These are phyloP conservation scores for Termitomyces sp. DNA, from an alignment of 768 basidiomycete genomes.

Conservation along the genomic window DNA sequence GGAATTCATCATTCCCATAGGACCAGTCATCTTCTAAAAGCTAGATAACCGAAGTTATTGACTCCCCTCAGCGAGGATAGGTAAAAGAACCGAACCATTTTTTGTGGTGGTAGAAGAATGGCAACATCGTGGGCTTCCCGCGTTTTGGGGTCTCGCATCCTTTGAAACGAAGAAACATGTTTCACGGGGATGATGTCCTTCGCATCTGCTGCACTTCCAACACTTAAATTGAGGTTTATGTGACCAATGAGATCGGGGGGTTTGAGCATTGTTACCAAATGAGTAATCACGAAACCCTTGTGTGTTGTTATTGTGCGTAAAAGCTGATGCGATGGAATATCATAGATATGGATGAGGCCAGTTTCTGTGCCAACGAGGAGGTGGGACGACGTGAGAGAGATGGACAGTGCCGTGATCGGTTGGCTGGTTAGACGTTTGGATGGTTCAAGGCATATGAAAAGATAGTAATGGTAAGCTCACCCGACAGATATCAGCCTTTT, in stretches of 20 bases:
- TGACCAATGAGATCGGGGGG: slow-evolving; percentile 87
- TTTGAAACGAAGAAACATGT: slow-evolving; percentile 65
- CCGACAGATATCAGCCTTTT: slow-evolving; percentile 67
- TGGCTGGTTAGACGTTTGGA: slow-evolving; percentile 40
- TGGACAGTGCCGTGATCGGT: slow-evolving; percentile 62
- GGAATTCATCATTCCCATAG: slow-evolving; percentile 52
- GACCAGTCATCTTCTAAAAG: slow-evolving; percentile 26
- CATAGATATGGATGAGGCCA: slow-evolving; percentile 76
- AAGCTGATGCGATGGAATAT: slow-evolving; percentile 86
- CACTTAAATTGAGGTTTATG: slow-evolving; percentile 47
- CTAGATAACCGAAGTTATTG: slow-evolving; percentile 9
- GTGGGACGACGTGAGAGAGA: slow-evolving; percentile 74
- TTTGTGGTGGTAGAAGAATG: slow-evolving; percentile 50
- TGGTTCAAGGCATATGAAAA: background rate
- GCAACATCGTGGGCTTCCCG: slow-evolving; percentile 68
- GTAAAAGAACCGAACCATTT: slow-evolving; percentile 30
- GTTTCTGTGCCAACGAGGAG: slow-evolving; percentile 77
- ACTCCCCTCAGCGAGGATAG: background rate
- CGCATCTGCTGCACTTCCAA: slow-evolving; percentile 32
- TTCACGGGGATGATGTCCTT: slow-evolving; percentile 63
- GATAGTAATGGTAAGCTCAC: slow-evolving; percentile 33
- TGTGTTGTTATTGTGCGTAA: slow-evolving; percentile 75
- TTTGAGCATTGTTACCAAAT: slow-evolving; percentile 74
- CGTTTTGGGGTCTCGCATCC: slow-evolving; percentile 61
- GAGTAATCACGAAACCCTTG: slow-evolving; percentile 64